Conservation (phyloP, 257 asterid genomes). For the Echium plantagineum region DNA sequence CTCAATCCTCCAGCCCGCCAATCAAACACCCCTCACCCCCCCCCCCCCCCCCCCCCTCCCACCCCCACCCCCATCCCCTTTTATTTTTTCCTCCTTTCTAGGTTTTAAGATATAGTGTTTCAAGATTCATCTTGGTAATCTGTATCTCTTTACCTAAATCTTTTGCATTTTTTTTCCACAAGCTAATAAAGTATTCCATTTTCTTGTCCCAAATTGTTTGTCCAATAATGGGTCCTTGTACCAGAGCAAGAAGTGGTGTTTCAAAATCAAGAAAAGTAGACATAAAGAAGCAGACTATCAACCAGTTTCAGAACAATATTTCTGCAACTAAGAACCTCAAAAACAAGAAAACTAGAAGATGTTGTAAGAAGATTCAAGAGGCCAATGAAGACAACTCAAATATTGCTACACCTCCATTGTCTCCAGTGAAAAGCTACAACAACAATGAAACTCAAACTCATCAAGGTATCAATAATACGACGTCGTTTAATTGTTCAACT, state of each 20-base stretch:
- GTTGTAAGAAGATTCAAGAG: constrained; percentile 11
- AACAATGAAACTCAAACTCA: constrained; percentile 7
- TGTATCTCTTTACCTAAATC: neutral
- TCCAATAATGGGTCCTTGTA: constrained; percentile 4
- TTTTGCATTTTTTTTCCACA: neutral
- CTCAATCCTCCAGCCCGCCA: constrained; percentile 5
- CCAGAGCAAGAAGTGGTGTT: constrained; percentile 18
- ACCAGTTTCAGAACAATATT: constrained; percentile 9
- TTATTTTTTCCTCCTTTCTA: neutral
- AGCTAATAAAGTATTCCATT: neutral
- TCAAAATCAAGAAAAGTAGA: constrained; percentile 10
- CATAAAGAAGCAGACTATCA: constrained; percentile 17
- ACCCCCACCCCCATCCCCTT: neutral
- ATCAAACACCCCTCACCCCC: neutral
- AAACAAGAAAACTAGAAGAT: constrained; percentile 9
- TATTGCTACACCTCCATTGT: constrained; percentile 7
- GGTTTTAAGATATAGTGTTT: neutral
- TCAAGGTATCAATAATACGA: constrained; percentile 3
- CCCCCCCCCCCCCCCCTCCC: neutral
- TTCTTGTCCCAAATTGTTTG: neutral
- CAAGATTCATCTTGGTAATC: neutral
- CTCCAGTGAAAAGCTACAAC: constrained; percentile 15
- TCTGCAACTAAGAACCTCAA: constrained; percentile 13
- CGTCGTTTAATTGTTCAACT: constrained; percentile 31
- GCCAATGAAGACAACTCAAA: neutral